These are phyloP conservation scores for Grifola frondosa DNA, from an alignment of 1,284 basidiomycete genomes.

Conservation along the genomic window DNA sequence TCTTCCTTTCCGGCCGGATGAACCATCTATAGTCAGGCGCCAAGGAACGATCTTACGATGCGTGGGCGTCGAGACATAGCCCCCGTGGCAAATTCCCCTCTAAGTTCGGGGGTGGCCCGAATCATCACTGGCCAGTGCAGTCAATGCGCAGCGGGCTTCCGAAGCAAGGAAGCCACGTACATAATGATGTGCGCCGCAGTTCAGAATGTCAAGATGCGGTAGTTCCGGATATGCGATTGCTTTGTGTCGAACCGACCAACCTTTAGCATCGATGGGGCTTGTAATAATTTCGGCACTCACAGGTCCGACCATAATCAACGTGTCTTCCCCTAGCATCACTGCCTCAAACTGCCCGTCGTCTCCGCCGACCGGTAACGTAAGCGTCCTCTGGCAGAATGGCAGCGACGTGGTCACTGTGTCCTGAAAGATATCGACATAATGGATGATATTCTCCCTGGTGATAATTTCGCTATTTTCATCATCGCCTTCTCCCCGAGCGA, in stretches of 20 bases:
- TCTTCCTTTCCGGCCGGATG: too few species aligned
- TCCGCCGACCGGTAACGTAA: constrained; percentile 18
- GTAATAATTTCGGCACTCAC: constrained; percentile 29
- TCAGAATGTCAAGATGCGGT: constrained; percentile 37
- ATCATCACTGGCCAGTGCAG: too few species aligned
- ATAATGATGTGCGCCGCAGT: not conserved
- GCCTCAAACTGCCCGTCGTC: constrained; percentile 26
- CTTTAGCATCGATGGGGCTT: not conserved
- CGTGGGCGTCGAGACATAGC: too few species aligned
- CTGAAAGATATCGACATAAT: constrained; percentile 32
- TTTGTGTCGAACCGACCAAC: constrained; percentile 1
- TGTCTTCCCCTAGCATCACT: constrained; percentile 57
- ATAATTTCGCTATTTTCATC: constrained; percentile 7
- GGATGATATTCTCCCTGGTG: constrained; percentile 23
- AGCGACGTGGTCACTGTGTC: constrained; percentile 43
- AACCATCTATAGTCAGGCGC: too few species aligned
- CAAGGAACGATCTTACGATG: too few species aligned
- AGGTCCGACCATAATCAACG: constrained; percentile 45
- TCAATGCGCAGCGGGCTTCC: too few species aligned
- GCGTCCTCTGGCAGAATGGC: constrained; percentile 39
- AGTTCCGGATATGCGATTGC: constrained; percentile 27
- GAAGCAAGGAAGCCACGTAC: too few species aligned
- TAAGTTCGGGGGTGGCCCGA: too few species aligned
- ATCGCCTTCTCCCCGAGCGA: constrained; percentile 7
- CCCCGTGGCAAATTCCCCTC: too few species aligned